Conservation (phyloP, 352 stramenopile genomes). For the Phytophthora parvispora region DNA sequence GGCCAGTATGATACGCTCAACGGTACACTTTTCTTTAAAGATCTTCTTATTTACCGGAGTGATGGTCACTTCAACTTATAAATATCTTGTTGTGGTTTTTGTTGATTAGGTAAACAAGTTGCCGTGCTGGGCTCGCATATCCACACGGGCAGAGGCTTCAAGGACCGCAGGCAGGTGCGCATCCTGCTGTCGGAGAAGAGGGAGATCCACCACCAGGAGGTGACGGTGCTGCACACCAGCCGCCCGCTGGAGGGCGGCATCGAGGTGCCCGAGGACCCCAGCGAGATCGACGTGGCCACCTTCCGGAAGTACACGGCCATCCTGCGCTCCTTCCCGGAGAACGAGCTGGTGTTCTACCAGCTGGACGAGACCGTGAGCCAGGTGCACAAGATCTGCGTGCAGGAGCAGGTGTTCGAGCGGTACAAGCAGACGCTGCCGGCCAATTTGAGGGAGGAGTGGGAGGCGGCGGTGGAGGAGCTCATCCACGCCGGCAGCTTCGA, state of each 20-base stretch:
- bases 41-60: constrained; percentile 21
- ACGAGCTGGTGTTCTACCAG: constrained; percentile 78
- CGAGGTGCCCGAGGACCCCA: constrained; percentile 72
- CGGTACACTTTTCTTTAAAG: constrained; percentile 29
- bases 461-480: constrained; percentile 65
- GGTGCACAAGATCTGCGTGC: constrained; percentile 65
- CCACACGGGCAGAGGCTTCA: constrained; percentile 59
- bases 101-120: constrained; percentile 57
- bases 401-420: constrained; percentile 53
- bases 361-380: constrained; percentile 73
- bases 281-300: constrained; percentile 79
- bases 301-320: constrained; percentile 85
- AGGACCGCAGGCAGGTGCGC: constrained; percentile 62
- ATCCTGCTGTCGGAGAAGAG: constrained; percentile 79
- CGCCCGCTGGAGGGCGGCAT: constrained; percentile 75
- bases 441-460: constrained; percentile 67
- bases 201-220: constrained; percentile 57
- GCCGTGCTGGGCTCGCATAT: constrained; percentile 68
- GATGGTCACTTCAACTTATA: constrained; percentile 27
- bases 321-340: constrained; percentile 76
- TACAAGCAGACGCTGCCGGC: constrained; percentile 55
- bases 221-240: constrained; percentile 79
- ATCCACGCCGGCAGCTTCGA: constrained; percentile 59
- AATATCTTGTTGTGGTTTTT: constrained; percentile 10
- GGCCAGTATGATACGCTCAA: constrained; percentile 79